Evolutionary conservation across 2,329 filamentous ascomycete species (phyloP), one percentile per base, ranked within the genome.

Genomic region (Fusarium cyanostomum): DNA sequence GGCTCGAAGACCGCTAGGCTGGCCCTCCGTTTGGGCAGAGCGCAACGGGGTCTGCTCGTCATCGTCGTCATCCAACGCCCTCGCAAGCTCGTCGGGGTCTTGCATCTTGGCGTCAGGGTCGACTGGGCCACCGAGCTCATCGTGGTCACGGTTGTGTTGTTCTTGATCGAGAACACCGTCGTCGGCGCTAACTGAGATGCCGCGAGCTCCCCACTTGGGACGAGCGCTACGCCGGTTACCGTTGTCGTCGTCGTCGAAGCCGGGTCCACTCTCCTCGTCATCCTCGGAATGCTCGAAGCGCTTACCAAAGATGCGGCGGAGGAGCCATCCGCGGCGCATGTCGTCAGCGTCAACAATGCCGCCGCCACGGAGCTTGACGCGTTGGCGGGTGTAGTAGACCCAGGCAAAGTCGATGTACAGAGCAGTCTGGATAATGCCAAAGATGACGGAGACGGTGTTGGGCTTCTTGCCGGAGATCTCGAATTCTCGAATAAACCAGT

Each of bases 341-440:
- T 98, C 94, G 66, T 97, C 94, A 5, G 90, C 89, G 73, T 98
- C 94, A 12, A 98, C 92, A 15, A 97, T 84, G 7, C 92, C 92
- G 39, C 94, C 94, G 66, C 75, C 89, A 61, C 94, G 86, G 13
- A 98, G 88, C 88, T 97, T 97, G 72, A 98, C 93, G 55, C 94
- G 87, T 80, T 97, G 94, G 64, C 94, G 86, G 10, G 90, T 91
- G 80, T 92, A 97, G 82, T 98, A 98, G 2, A 98, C 93, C 93
- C 94, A 97, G 31, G 92, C 93, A 74, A 98, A 98, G 78, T 98
- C 94, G 68, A 94, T 75, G 77, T 97, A 97, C 38, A 97, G 86
- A 1, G 90, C 88, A 0, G 93, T 97, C 79, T 98, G 94, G 24
- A 98, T 82, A 58, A 96, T 80, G 53, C 94, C 94, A 71, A 96